A percentile compares a stretch with the other conserved stretches of the same genome.
phyloP scores from a whole-genome alignment of 129 eudicot species.

The Apium graveolens region DNA sequence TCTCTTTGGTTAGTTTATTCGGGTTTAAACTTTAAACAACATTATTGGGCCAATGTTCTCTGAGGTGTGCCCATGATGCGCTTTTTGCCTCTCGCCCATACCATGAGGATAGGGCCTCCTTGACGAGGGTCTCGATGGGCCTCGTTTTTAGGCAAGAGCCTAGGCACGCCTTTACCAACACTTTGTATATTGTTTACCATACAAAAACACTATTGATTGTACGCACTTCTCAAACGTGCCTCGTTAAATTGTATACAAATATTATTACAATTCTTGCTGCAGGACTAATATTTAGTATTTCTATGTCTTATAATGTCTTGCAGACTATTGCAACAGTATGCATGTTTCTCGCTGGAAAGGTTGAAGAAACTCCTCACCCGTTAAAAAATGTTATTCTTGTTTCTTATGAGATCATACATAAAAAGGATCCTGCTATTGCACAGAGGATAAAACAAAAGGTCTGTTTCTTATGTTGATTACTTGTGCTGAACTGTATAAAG shows the following conservation, averaged over 20 bases:
- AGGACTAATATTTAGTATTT: neutral
- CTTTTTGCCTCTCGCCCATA: neutral
- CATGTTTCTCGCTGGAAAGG: slow-evolving; percentile 99
- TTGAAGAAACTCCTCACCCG: slow-evolving; percentile 97
- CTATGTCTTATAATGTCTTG: slow-evolving; percentile 17
- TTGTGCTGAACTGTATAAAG: neutral
- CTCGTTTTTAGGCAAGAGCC: neutral
- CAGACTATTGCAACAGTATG: slow-evolving; percentile 96
- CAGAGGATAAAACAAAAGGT: slow-evolving; percentile 86
- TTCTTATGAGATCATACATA: slow-evolving; percentile 82
- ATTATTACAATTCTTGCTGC: neutral
- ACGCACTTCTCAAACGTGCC: neutral
- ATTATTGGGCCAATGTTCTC: neutral
- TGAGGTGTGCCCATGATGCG: neutral
- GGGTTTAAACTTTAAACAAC: no score
- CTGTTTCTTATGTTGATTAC: neutral
- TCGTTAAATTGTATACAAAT: neutral
- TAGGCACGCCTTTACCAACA: neutral
- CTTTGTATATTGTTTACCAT: neutral
- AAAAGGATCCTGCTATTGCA: slow-evolving; percentile 79
- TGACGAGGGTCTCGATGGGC: neutral
- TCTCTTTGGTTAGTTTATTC: neutral
- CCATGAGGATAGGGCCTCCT: neutral
- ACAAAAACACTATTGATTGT: neutral
- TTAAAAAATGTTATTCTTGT: slow-evolving; percentile 84